Evolutionary conservation across 2,329 filamentous ascomycete species (phyloP).

Genomic region (Chaetoscypha palmicola): DNA sequence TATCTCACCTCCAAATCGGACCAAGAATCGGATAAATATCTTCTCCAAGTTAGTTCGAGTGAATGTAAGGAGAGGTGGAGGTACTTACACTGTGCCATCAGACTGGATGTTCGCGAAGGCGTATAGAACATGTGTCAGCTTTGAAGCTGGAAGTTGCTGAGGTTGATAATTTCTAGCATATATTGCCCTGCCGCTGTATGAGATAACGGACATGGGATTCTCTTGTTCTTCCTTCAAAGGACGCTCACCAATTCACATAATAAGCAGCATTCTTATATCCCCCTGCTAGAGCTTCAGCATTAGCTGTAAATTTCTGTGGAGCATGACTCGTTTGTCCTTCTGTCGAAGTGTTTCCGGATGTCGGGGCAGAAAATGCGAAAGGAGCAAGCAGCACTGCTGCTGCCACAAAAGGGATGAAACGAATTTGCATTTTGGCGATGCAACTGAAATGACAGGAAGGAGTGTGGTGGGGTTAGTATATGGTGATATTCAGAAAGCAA

Average conservation of each 20-base stretch:
- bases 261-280: slow-evolving; percentile 15
- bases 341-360: background rate
- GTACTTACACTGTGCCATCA: slow-evolving; percentile 62
- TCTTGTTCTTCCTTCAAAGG: too few species aligned
- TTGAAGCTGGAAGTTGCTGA: slow-evolving; percentile 57
- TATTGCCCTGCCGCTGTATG: too few species aligned
- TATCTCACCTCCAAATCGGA: slow-evolving; percentile 15
- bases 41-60: background rate
- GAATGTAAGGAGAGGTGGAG: background rate
- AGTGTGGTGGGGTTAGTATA: background rate
- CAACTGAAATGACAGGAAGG: background rate
- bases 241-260: slow-evolving; percentile 13
- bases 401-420: background rate
- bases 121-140: slow-evolving; percentile 73
- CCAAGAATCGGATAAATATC: slow-evolving; percentile 6
- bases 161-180: slow-evolving; percentile 69
- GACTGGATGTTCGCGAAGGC: slow-evolving; percentile 70
- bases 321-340: background rate
- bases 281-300: background rate
- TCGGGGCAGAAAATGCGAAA: background rate
- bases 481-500: background rate
- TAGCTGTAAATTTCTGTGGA: background rate
- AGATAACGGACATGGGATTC: too few species aligned
- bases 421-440: too few species aligned
- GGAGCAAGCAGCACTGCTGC: slow-evolving; percentile 4